Evolutionary conservation across 148 eudicot genomes (phyloP), one percentile per base, ranked within the genome.

Genomic region (Drosera capensis): DNA sequence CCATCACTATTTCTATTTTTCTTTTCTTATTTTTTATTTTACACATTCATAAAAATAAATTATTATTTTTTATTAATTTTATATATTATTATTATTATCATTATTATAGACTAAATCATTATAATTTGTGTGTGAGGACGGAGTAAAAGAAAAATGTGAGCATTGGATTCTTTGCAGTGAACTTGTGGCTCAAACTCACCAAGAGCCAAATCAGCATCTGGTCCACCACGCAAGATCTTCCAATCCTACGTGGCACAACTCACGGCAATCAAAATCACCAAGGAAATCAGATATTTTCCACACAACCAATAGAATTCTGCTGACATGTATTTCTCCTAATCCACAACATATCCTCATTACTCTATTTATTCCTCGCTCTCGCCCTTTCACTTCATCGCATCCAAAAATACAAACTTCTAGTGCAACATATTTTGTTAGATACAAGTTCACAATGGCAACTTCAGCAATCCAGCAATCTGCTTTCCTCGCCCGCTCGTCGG

Each of bases 391-490:
- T 43, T 25, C 25, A 14, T 14, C 34, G 52, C 14, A 23, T 54
- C 2, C 49, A 28, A 41, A 19, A 23, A 46, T 15, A 12, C 3
- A 15, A 23, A 22, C 34, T 11, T 18, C 14, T 4, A 34, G 38
- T 4, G 31, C 38, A 4, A 15, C 38, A 34, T 4, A 34, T 13
- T 34, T 34, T 28, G 4, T 4, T 4, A 3, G 9, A 23, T 16
- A 7, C 23, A 3, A 34, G 20, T 20, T 23, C 19, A 44, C 35
- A 23, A 74, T 74, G 80, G 80, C 72, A 31, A 59, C 68, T 49
- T 61, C 73, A 39, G 67, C 63, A 23, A 50, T 69, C 67, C 83
- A 77, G 52, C 70, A 68, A 31, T 72, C 79, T 17, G 75, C 75
- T 16, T 66, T n/a, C n/a, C n/a, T 77, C 61, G 73, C 58, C 26